Conservation (phyloP, 176 grass and related monocot species). For the Dendrocalamus sinicus region DNA sequence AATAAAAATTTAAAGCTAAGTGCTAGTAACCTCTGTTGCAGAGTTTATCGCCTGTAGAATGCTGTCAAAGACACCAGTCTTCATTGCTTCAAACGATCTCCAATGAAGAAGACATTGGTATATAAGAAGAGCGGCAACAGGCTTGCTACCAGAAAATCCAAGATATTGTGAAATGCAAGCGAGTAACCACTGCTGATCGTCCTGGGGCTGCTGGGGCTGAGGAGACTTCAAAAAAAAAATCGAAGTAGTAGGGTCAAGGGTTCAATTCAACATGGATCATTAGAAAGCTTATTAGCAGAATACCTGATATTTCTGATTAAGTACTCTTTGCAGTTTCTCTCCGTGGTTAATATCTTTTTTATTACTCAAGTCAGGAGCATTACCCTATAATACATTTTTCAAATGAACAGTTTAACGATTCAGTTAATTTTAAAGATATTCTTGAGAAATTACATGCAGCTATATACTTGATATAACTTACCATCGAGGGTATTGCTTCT, state of each 20-base stretch:
- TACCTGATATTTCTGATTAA: constrained; percentile 81
- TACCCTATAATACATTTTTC: constrained; percentile 44
- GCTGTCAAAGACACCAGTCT: constrained; percentile 61
- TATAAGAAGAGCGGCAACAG: constrained; percentile 75
- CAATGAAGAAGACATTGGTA: constrained; percentile 69
- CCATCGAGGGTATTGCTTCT: constrained; percentile 51
- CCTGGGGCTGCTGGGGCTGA: constrained; percentile 50
- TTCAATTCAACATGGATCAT: constrained; percentile 28
- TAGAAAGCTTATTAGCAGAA: constrained; percentile 33
- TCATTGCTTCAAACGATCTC: constrained; percentile 90
- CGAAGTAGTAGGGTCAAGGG: constrained; percentile 3
- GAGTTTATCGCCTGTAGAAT: constrained; percentile 73
- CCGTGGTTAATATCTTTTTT: constrained; percentile 65
- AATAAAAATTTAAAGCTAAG: constrained; percentile 32
- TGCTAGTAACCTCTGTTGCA: constrained; percentile 58
- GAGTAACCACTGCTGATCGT: constrained; percentile 66
- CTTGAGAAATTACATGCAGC: constrained; percentile 19
- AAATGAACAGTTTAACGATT: constrained; percentile 27
- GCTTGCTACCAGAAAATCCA: constrained; percentile 68
- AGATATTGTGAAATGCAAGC: constrained; percentile 67
- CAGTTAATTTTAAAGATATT: constrained; percentile 21
- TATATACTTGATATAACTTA: constrained; percentile 44
- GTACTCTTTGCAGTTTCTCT: constrained; percentile 72
- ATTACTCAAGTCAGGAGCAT: constrained; percentile 43
- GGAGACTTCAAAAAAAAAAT: constrained; percentile 41